These are phyloP conservation scores for Penicillium polonicum DNA, from an alignment of 2,329 filamentous ascomycete species.

Conservation along the genomic window DNA sequence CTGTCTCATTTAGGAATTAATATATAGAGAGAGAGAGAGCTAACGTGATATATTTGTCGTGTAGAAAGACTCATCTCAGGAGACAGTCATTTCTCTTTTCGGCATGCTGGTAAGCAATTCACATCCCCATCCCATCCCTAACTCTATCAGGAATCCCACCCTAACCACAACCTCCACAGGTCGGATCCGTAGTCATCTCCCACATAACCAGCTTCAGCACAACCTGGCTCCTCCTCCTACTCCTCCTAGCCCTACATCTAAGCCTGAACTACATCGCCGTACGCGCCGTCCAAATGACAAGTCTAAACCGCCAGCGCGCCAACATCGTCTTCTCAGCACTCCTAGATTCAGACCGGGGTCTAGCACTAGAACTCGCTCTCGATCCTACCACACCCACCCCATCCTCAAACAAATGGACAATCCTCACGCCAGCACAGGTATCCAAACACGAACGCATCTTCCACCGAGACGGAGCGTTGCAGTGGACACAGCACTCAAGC, in stretches of 20 bases:
- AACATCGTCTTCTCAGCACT: slow-evolving; percentile 70
- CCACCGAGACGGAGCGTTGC: slow-evolving; percentile 65
- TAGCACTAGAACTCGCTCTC: slow-evolving; percentile 10
- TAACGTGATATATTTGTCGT: slow-evolving; percentile 2
- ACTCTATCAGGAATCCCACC: not conserved
- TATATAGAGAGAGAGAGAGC: not conserved
- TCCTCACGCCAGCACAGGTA: slow-evolving; percentile 64
- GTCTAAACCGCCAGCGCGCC: slow-evolving; percentile 81
- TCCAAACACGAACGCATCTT: slow-evolving; percentile 60
- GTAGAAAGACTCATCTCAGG: slow-evolving; percentile 85
- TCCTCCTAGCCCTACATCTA: slow-evolving; percentile 73
- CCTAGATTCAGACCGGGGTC: slow-evolving; percentile 34
- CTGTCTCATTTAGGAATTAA: not conserved
- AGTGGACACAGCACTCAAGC: slow-evolving; percentile 44
- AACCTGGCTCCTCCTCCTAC: slow-evolving; percentile 71
- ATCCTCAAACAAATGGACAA: not conserved
- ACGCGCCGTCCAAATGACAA: slow-evolving; percentile 75
- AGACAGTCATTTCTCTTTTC: slow-evolving; percentile 84
- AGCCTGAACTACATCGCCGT: slow-evolving; percentile 86
- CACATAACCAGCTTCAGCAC: slow-evolving; percentile 66
- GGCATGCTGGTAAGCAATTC: slow-evolving; percentile 67
- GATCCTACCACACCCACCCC: not conserved
- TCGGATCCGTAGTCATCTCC: slow-evolving; percentile 77
- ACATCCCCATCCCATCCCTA: not conserved
- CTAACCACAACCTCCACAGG: slow-evolving; percentile 37